A percentile compares a stretch with the other conserved stretches of the same genome.
phyloP scores from a whole-genome alignment of 2,329 filamentous ascomycete species.

The Neocucurbitaria cava region DNA sequence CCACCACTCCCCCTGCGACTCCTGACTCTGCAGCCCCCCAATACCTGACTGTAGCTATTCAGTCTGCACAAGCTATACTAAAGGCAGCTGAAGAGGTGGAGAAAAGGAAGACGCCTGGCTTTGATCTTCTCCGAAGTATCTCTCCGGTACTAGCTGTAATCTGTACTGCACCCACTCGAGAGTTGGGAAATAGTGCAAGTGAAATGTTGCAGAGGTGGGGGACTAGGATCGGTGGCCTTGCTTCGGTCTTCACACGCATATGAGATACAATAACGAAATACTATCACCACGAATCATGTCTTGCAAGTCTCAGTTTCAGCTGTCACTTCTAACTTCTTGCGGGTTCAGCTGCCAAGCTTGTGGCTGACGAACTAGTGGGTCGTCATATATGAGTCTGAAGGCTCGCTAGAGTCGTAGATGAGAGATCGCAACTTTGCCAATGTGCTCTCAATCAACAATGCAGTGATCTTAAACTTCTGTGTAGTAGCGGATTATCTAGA shows the following conservation, averaged over 20 bases:
- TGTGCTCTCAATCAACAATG: too few species aligned
- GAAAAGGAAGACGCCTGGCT: constrained; percentile 29
- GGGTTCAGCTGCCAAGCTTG: too few species aligned
- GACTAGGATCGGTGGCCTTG: constrained; percentile 15
- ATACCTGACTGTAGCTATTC: background rate
- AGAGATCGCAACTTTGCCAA: too few species aligned
- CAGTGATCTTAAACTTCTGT: too few species aligned
- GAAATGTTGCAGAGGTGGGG: constrained; percentile 37
- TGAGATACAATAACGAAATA: too few species aligned
- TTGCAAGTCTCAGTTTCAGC: too few species aligned
- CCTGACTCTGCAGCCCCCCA: background rate
- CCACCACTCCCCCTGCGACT: background rate
- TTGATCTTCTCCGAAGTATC: constrained; percentile 28
- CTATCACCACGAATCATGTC: too few species aligned
- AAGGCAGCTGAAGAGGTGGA: constrained; percentile 23
- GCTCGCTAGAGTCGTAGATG: too few species aligned
- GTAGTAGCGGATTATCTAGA: too few species aligned
- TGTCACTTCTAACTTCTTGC: too few species aligned
- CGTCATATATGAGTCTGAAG: too few species aligned
- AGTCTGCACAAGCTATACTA: constrained; percentile 16
- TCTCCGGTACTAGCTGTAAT: constrained; percentile 34
- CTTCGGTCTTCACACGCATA: background rate
- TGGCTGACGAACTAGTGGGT: too few species aligned
- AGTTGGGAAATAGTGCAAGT: constrained; percentile 20
- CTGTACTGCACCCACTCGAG: constrained; percentile 21